phyloP scores from a whole-genome alignment of 345 rosid species.

The sweet orange (Citrus sinensis) region DVS_A1.0 CM039167.1:9226501-9227000 shows the following conservation, averaged over 20 bases:
- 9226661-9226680: background rate
- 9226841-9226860: conserved; percentile 39
- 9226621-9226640: conserved; percentile 20
- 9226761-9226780: conserved; percentile 17
- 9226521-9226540: conserved; percentile 19
- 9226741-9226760: conserved; percentile 41
- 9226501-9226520: conserved; percentile 35
- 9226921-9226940: conserved; percentile 15
- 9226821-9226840: conserved; percentile 27
- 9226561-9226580: conserved; percentile 35
- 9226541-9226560: conserved; percentile 44
- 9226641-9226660: background rate
- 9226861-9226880: conserved; percentile 39
- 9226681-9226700: background rate
- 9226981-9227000: conserved; percentile 18
- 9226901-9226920: conserved; percentile 41
- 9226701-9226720: conserved; percentile 36
- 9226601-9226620: conserved; percentile 41
- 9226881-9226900: conserved; percentile 42
- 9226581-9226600: conserved; percentile 33
- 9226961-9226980: background rate
- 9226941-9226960: background rate
- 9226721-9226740: conserved; percentile 33
- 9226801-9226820: background rate
- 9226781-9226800: conserved; percentile 5